A percentile compares a stretch with the other conserved stretches of the same genome.
phyloP scores from a whole-genome alignment of 2,329 filamentous ascomycete species.

The Cladophialophora yegresii region DNA sequence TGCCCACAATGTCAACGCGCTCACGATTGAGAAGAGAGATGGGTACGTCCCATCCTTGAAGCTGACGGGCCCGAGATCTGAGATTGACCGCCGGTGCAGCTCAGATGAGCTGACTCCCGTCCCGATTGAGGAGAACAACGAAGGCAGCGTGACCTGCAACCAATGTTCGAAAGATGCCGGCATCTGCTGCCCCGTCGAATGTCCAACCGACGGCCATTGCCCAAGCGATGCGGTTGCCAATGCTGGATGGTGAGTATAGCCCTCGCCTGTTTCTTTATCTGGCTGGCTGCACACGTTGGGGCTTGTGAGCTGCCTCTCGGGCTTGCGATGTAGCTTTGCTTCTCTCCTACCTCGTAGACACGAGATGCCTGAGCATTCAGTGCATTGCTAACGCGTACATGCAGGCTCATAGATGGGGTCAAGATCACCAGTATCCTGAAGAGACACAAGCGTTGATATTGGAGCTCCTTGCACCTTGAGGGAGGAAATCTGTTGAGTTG shows the following conservation, averaged over 20 bases:
- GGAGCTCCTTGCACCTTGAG: neutral
- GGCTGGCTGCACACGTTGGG: neutral
- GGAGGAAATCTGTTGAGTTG: neutral
- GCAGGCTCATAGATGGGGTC: slow-evolving; percentile 11
- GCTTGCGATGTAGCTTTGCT: neutral
- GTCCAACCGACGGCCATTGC: slow-evolving; percentile 19
- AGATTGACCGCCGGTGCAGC: neutral
- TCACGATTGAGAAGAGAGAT: slow-evolving; percentile 12
- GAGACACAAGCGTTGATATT: slow-evolving; percentile 9
- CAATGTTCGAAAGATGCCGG: slow-evolving; percentile 21
- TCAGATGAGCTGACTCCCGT: slow-evolving; percentile 4
- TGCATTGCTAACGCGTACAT: neutral
- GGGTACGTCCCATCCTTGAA: slow-evolving; percentile 10
- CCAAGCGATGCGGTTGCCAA: slow-evolving; percentile 18
- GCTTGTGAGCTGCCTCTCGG: neutral
- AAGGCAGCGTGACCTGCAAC: slow-evolving; percentile 21
- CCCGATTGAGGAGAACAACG: neutral
- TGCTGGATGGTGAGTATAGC: slow-evolving; percentile 13
- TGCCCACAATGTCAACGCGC: slow-evolving; percentile 2
- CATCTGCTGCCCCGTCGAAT: slow-evolving; percentile 21
- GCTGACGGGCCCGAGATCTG: neutral
- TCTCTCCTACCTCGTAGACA: neutral
- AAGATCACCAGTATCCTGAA: slow-evolving; percentile 15
- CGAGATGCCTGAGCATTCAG: neutral
- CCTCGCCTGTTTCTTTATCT: neutral